Evolutionary conservation across 2,329 filamentous ascomycete species (phyloP).

Genomic region (Sphaerulina musiva): DNA sequence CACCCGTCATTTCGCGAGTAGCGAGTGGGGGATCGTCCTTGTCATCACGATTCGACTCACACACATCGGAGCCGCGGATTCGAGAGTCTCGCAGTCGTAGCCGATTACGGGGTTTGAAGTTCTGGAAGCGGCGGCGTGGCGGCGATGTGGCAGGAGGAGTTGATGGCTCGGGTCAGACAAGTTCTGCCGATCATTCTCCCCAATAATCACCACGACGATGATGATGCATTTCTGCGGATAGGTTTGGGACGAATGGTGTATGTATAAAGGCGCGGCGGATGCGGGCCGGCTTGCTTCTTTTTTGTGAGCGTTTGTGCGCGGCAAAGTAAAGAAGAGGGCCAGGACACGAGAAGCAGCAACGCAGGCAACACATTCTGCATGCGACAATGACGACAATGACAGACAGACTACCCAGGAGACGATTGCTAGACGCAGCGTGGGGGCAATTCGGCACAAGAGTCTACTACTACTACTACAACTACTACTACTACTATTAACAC

Average conservation of each 20-base stretch:
- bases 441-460: neutral
- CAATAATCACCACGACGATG: neutral
- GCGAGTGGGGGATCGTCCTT: slow-evolving; percentile 24
- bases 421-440: neutral
- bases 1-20: slow-evolving; percentile 16
- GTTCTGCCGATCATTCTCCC: slow-evolving; percentile 9
- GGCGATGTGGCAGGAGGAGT: slow-evolving; percentile 16
- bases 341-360: neutral
- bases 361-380: neutral
- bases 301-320: neutral
- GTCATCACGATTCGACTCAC: slow-evolving; percentile 8
- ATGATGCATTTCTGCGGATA: neutral
- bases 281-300: neutral
- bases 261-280: neutral
- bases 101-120: slow-evolving; percentile 33
- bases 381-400: neutral
- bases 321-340: neutral
- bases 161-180: slow-evolving; percentile 1
- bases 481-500: neutral
- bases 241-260: neutral
- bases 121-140: slow-evolving; percentile 32
- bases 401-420: neutral
- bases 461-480: neutral
- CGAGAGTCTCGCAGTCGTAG: slow-evolving; percentile 33
- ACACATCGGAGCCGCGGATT: slow-evolving; percentile 17